Base-by-base conservation (phyloP, 106 monocot genomes). In the Agapanthus africanus region DNA sequence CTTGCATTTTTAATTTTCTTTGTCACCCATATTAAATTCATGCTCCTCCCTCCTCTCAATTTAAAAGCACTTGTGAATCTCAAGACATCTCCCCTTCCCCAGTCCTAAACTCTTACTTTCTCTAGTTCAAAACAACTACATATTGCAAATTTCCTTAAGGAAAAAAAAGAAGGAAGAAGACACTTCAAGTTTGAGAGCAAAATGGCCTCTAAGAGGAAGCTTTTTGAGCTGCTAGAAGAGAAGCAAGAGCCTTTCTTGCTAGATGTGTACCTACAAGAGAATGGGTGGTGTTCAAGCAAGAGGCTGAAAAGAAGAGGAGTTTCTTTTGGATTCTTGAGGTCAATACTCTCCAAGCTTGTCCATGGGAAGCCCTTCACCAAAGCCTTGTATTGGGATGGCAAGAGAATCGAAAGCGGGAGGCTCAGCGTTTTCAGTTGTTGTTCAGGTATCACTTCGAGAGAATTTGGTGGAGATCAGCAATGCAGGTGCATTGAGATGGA, bases 171-270 rank as follows among this genome's bases (percentile, higher is more conserved):
- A n/a, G n/a, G n/a, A n/a, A n/a, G n/a, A n/a, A n/a, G n/a, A n/a
- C 28, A 28, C 28, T 56, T 28, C 28, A 56, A 13, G 26, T 56
- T 30, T 28, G 9, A 7, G 10, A 61, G 15, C 63, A 19, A 39
- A 64, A 64, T 38, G 23, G 39, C 69, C 11, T 28, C n/a, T 18
- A 66, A 40, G 32, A 74, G 73, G 71, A 71, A 76, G 32, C 72
- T 88, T 4, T 64, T 65, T 27, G 84, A 88, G 78, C 59, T 88
- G 30, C 81, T 88, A 19, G 70, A 81, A 41, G 84, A 88, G 63
- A 63, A 84, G 70, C 88, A 90, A 50, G 89, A 90, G 73, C 89
- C 89, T 8, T 90, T 90, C 71, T 30, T 67, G 37, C 70, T 90
- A 14, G 83, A 90, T 40, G 63, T 73, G 1, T 83, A 80, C 57